Percentiles rank a stretch among this genome's conserved stretches.
Conservation (phyloP, 352 stramenopile genomes). For the Phytopythium aichiense region DNA sequence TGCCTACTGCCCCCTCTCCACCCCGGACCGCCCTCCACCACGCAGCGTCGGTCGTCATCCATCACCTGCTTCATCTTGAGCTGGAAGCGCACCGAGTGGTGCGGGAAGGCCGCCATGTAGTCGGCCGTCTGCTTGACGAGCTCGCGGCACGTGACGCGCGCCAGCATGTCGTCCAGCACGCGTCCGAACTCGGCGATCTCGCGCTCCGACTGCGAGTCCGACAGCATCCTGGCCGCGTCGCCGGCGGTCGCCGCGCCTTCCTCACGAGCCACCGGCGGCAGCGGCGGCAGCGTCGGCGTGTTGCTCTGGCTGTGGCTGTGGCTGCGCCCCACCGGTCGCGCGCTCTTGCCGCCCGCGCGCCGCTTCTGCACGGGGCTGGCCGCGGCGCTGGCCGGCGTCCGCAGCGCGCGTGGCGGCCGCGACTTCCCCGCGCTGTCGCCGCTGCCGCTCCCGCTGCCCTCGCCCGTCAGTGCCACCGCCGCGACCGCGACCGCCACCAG, state of each 20-base stretch:
- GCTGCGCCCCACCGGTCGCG: background rate
- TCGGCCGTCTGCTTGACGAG: slow-evolving; percentile 70
- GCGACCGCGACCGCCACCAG: background rate
- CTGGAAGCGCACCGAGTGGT: slow-evolving; percentile 75
- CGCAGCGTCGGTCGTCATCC: background rate
- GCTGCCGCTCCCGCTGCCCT: background rate
- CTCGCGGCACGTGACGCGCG: slow-evolving; percentile 64
- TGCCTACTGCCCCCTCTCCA: background rate
- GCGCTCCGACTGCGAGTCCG: slow-evolving; percentile 60
- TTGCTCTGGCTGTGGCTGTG: slow-evolving; percentile 8
- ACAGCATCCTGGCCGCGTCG: slow-evolving; percentile 35
- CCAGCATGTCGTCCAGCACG: slow-evolving; percentile 69
- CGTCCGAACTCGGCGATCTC: slow-evolving; percentile 71
- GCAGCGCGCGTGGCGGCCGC: background rate
- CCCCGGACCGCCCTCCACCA: background rate
- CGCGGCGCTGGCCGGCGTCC: background rate
- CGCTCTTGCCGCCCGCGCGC: background rate
- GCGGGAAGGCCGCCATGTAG: slow-evolving; percentile 67
- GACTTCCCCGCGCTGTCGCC: background rate
- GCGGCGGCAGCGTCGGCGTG: slow-evolving; percentile 7
- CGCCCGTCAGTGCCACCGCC: background rate
- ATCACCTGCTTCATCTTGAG: slow-evolving; percentile 88
- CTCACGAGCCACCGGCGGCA: background rate
- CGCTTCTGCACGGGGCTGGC: slow-evolving; percentile 8
- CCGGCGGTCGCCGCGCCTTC: background rate